Evolutionary conservation across 148 eudicot species (phyloP), one percentile per base, ranked within the genome.

Genomic region (Limonium bicolor): DNA sequence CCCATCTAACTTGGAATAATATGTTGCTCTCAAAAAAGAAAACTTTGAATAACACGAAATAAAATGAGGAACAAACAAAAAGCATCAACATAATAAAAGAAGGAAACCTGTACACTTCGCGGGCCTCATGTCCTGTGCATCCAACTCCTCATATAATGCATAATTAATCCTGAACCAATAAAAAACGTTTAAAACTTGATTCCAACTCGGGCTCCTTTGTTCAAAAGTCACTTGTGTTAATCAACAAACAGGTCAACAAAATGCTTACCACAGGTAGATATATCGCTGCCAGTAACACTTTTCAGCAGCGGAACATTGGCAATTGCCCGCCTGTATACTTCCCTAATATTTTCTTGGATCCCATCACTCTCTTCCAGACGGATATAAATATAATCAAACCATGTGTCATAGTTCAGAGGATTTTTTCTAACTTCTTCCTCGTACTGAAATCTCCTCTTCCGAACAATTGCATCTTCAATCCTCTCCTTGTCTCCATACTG

Each of bases 271-370:
- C 35, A 85, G 47, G 60, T 85, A 85, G 36, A 85, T 80, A 60
- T 86, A 86, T 5, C 94, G 74, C 50, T 82, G 87, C 96, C 96
- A 86, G 53, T 82, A 86, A 15, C 87, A 87, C 62, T 86, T 82
- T 69, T 82, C 96, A 38, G 61, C 77, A 41, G 94, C 46, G 96
- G 96, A 40, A 73, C 56, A 68, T 78, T 86, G 16, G 96, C 84
- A 46, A 86, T 86, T 2, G 96, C 94, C 17, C 94, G 69, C 65
- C 81, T 83, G 37, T 78, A 86, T 6, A 82, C 77, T 43, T 86
- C 96, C 42, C 86, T 65, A 35, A 73, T 65, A 30, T 74, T 72
- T 12, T 58, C 72, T 46, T 65, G 75, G 45, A 60, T 62, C 26
- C 88, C 94, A 39, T 61, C 72, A 48, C 73, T 82, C 59, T 86